Conservation (phyloP, 2,329 filamentous ascomycete genomes). For the Aspergillus aculeatinus region DNA sequence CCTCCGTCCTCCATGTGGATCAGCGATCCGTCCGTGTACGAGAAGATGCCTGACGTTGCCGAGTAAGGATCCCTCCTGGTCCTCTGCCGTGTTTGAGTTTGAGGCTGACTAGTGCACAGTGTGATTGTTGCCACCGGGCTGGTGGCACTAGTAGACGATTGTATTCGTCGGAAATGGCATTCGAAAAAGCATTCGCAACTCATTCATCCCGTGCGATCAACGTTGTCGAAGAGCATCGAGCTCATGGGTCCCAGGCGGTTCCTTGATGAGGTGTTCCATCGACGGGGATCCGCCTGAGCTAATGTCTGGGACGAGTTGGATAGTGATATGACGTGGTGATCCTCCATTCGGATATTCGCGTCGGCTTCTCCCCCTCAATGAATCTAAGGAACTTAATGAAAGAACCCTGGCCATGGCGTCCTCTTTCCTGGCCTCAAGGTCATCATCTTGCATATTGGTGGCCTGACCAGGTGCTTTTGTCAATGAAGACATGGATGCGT, state of each 20-base stretch:
- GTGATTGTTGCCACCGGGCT: slow-evolving; percentile 88
- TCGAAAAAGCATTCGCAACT: slow-evolving; percentile 53
- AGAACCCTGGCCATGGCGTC: background rate
- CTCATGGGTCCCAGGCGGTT: slow-evolving; percentile 62
- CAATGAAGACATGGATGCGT: background rate
- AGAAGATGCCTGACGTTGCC: slow-evolving; percentile 73
- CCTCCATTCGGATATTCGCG: background rate
- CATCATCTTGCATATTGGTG: background rate
- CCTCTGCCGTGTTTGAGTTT: slow-evolving; percentile 6
- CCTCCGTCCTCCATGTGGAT: slow-evolving; percentile 91
- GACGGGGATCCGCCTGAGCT: slow-evolving; percentile 41
- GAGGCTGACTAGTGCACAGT: slow-evolving; percentile 47
- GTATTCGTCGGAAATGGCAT: slow-evolving; percentile 77
- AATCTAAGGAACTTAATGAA: background rate
- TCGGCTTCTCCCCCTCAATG: background rate
- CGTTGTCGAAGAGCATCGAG: slow-evolving; percentile 59
- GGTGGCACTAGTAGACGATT: slow-evolving; percentile 84
- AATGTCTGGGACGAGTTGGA: background rate
- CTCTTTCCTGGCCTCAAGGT: no score
- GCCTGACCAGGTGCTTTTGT: background rate
- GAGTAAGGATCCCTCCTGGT: slow-evolving; percentile 63
- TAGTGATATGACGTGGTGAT: background rate
- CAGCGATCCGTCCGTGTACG: slow-evolving; percentile 68
- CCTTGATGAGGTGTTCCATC: slow-evolving; percentile 64
- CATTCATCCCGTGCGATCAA: slow-evolving; percentile 52